phyloP scores from a whole-genome alignment of 2,329 filamentous ascomycete genomes.

The Trichoderma brevicompactum region DNA sequence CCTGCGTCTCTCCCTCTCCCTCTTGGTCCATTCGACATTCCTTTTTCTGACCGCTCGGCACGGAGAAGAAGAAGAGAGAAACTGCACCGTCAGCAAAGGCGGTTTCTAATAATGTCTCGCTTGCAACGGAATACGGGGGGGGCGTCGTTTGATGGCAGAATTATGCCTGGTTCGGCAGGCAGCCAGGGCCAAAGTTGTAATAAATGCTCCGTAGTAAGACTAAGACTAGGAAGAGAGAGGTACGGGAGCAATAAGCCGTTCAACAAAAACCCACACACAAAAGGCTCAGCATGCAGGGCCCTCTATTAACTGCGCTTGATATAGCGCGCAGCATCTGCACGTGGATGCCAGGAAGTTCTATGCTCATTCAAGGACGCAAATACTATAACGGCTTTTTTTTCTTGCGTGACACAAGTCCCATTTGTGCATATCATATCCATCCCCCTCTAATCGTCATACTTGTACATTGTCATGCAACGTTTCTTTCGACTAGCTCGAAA shows the following conservation, averaged over 20 bases:
- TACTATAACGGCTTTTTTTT: no score
- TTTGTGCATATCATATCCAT: not conserved
- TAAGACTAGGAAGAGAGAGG: no score
- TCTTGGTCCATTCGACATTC: slow-evolving; percentile 2
- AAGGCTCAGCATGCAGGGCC: no score
- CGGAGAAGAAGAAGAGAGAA: not conserved
- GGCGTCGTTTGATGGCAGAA: not conserved
- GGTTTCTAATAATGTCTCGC: not conserved
- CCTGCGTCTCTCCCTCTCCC: not conserved
- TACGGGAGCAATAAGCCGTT: no score
- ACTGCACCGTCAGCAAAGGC: not conserved
- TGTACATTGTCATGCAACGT: not conserved
- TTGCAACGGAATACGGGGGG: not conserved
- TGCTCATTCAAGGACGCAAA: no score
- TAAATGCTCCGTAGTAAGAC: no score
- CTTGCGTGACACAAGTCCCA: not conserved
- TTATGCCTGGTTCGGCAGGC: not conserved
- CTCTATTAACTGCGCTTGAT: no score
- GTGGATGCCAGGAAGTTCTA: no score
- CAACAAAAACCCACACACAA: no score
- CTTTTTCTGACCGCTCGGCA: not conserved
- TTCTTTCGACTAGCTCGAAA: not conserved
- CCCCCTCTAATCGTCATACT: not conserved
- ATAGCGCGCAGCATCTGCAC: no score
- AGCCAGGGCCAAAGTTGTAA: no score